These are phyloP conservation scores for Leccinum subtestaceum DNA, from an alignment of 768 basidiomycete genomes.

Conservation along the genomic window DNA sequence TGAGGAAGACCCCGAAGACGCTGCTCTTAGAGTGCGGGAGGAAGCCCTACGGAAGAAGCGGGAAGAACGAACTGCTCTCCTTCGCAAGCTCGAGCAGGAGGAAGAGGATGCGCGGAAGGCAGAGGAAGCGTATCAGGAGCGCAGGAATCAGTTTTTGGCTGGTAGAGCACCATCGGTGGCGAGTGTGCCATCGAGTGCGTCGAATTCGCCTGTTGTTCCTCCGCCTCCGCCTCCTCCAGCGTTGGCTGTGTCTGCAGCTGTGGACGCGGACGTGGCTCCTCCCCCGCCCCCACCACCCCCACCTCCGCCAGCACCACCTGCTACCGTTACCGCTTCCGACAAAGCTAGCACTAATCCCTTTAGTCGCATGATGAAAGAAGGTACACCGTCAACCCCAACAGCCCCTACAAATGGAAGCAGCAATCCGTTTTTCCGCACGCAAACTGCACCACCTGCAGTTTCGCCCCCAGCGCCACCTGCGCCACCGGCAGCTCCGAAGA, in stretches of 20 bases:
- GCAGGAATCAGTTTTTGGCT: slow-evolving; percentile 36
- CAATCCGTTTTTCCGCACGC: slow-evolving; percentile 73
- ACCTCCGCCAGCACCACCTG: slow-evolving; percentile 25
- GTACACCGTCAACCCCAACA: slow-evolving; percentile 32
- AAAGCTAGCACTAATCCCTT: slow-evolving; percentile 79
- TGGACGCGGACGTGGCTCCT: slow-evolving; percentile 14
- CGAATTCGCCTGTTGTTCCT: slow-evolving; percentile 36
- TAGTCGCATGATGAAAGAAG: slow-evolving; percentile 59
- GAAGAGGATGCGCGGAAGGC: slow-evolving; percentile 53
- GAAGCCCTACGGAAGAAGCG: slow-evolving; percentile 68
- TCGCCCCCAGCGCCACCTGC: slow-evolving; percentile 25
- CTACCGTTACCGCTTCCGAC: slow-evolving; percentile 33
- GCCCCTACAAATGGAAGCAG: slow-evolving; percentile 42
- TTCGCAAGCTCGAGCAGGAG: slow-evolving; percentile 70
- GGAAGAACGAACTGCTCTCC: slow-evolving; percentile 65
- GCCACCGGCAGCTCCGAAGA: slow-evolving; percentile 29
- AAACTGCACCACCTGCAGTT: slow-evolving; percentile 39
- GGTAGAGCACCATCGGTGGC: slow-evolving; percentile 36
- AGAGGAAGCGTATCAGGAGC: slow-evolving; percentile 40
- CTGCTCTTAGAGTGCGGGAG: slow-evolving; percentile 62
- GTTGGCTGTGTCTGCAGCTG: slow-evolving; percentile 24
- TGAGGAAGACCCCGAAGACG: slow-evolving; percentile 76
- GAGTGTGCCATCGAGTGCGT: slow-evolving; percentile 22
- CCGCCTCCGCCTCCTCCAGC: slow-evolving; percentile 37
- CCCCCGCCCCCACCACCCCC: slow-evolving; percentile 27